Evolutionary conservation across 2,329 filamentous ascomycete genomes (phyloP).

Genomic region (Albophoma yamanashiensis): DNA sequence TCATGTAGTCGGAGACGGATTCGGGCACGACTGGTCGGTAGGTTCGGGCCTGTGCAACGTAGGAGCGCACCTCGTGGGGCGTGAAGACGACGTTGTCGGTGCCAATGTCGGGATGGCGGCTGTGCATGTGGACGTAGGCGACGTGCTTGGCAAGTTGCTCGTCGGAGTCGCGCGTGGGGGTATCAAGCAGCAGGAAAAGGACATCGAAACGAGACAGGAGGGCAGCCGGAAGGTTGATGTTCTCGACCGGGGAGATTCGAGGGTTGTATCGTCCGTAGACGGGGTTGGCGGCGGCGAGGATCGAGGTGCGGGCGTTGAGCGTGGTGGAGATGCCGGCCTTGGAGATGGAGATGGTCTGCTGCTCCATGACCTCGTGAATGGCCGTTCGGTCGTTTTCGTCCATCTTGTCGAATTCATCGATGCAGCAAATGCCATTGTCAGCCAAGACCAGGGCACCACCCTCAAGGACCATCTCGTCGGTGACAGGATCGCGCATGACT

Average conservation of each 20-base stretch:
- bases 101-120: conserved; percentile 70
- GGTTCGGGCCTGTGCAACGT: conserved; percentile 84
- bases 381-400: conserved; percentile 73
- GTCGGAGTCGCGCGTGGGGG: conserved; percentile 77
- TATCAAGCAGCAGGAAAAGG: conserved; percentile 93
- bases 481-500: conserved; percentile 75
- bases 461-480: conserved; percentile 76
- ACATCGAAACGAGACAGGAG: conserved; percentile 95
- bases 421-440: conserved; percentile 77
- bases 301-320: conserved; percentile 89
- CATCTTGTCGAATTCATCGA: conserved; percentile 87
- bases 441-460: conserved; percentile 70
- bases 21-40: conserved; percentile 81
- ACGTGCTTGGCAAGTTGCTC: conserved; percentile 94
- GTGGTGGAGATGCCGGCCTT: conserved; percentile 65
- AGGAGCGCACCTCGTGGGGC: conserved; percentile 88
- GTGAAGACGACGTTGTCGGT: conserved; percentile 63
- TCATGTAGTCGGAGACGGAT: conserved; percentile 87
- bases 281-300: conserved; percentile 92
- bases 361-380: conserved; percentile 83
- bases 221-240: conserved; percentile 97
- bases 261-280: conserved; percentile 98
- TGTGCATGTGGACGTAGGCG: conserved; percentile 94
- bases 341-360: conserved; percentile 77
- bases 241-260: conserved; percentile 91